Evolutionary conservation across 1,139 yeast species (phyloP).

Genomic region (Petasospora fabianii): DNA sequence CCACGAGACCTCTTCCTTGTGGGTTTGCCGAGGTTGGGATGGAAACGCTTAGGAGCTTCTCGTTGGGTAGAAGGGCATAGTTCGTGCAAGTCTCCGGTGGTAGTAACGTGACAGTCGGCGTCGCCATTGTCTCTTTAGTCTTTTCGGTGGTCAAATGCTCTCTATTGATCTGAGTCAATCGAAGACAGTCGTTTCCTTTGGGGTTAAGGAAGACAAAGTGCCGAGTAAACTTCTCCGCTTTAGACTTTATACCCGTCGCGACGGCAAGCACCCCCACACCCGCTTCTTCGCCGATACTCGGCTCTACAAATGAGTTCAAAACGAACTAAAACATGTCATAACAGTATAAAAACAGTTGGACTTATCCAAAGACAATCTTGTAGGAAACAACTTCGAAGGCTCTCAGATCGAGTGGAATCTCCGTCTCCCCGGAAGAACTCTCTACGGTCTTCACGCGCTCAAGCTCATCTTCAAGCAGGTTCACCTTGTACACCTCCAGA

Average conservation of each 20-base stretch:
- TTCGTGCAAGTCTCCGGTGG: slow-evolving; percentile 22
- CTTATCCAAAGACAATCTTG: slow-evolving; percentile 21
- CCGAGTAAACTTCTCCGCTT: too few species aligned
- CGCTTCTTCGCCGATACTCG: too few species aligned
- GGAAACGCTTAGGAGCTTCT: slow-evolving; percentile 21
- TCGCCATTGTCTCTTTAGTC: background rate
- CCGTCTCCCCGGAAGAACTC: slow-evolving; percentile 25
- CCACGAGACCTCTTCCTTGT: slow-evolving; percentile 30
- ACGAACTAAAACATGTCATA: too few species aligned
- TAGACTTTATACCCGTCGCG: too few species aligned
- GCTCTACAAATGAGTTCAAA: background rate
- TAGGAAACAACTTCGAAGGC: slow-evolving; percentile 69
- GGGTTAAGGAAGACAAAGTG: too few species aligned
- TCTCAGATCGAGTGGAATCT: slow-evolving; percentile 47
- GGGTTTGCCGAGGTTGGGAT: slow-evolving; percentile 16
- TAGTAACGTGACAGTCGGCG: slow-evolving; percentile 11
- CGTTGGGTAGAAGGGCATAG: slow-evolving; percentile 20
- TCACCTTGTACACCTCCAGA: slow-evolving; percentile 52
- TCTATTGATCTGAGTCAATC: too few species aligned
- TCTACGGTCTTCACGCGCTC: slow-evolving; percentile 33
- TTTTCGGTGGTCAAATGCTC: too few species aligned
- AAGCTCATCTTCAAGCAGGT: slow-evolving; percentile 66
- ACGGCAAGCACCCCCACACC: too few species aligned
- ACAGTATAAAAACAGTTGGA: too few species aligned
- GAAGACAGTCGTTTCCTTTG: too few species aligned